Conservation (phyloP, 2,329 filamentous ascomycete species). For the Aspergillus flavus region DNA sequence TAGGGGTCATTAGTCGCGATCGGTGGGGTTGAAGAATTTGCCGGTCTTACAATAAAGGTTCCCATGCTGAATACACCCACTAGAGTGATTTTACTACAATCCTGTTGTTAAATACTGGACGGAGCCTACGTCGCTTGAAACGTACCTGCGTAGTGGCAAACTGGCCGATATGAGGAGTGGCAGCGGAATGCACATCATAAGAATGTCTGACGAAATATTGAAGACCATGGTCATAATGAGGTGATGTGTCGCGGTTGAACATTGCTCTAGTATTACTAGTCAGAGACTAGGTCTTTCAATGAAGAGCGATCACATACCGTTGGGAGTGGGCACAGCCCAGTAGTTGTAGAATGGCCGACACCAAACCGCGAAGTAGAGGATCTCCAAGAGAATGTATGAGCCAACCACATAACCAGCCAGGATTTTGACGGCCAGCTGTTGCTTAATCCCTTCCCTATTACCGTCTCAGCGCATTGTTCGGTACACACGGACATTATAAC, state of each 20-base stretch:
- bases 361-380: not conserved
- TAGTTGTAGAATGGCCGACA: not conserved
- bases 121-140: not conserved
- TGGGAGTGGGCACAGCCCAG: slow-evolving; percentile 1
- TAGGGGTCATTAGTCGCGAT: not conserved
- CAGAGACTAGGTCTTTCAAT: not conserved
- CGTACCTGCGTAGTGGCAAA: slow-evolving; percentile 1
- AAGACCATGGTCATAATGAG: slow-evolving; percentile 1
- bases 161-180: not conserved
- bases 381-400: not conserved
- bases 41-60: not conserved
- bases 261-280: not conserved
- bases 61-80: slow-evolving; percentile 2
- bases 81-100: not conserved
- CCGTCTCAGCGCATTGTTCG: not conserved
- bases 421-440: slow-evolving; percentile 4
- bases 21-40: not conserved
- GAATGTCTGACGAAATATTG: not conserved
- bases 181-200: slow-evolving; percentile 1
- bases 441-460: not conserved
- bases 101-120: not conserved
- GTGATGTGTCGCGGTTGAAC: slow-evolving; percentile 1
- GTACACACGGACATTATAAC: not conserved
- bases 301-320: not conserved
- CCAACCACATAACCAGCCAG: not conserved